phyloP scores from a whole-genome alignment of 1,284 basidiomycete species.

The Vanrija humicola region DNA sequence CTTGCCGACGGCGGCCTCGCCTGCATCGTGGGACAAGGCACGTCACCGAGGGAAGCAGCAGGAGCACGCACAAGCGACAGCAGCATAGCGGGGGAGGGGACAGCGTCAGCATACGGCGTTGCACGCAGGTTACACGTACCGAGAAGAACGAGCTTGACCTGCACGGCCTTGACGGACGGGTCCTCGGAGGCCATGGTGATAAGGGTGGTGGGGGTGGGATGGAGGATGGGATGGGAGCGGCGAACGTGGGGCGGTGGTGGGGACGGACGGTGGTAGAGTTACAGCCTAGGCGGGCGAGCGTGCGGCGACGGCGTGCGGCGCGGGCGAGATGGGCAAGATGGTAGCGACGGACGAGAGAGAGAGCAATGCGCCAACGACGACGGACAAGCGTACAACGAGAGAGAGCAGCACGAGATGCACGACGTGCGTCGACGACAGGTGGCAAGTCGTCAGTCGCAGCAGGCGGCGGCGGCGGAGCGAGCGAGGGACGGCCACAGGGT shows the following conservation, averaged over 20 bases:
- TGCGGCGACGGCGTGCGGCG: no score
- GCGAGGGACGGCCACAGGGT: no score
- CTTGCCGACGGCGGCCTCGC: conserved; percentile 98
- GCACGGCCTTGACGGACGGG: conserved; percentile 69
- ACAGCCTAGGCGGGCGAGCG: no score
- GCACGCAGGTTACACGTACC: conserved; percentile 54
- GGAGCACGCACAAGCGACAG: neutral
- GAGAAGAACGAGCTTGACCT: conserved; percentile 83
- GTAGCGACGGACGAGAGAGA: no score
- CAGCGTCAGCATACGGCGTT: conserved; percentile 1
- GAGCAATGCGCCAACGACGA: no score
- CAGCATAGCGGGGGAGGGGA: neutral
- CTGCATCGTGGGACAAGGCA: conserved; percentile 49
- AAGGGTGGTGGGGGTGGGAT: neutral
- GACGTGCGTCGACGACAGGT: no score
- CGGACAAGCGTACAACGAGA: no score
- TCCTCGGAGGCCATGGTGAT: conserved; percentile 37
- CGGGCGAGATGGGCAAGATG: no score
- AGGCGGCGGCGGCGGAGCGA: no score
- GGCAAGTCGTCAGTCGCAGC: no score
- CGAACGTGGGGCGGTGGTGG: neutral
- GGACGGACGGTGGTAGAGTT: neutral
- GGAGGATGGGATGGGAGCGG: neutral
- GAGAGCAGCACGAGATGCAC: no score
- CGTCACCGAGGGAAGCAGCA: no score